Conservation (phyloP, 2,329 filamentous ascomycete genomes). For the Fusarium xyrophilum region DNA sequence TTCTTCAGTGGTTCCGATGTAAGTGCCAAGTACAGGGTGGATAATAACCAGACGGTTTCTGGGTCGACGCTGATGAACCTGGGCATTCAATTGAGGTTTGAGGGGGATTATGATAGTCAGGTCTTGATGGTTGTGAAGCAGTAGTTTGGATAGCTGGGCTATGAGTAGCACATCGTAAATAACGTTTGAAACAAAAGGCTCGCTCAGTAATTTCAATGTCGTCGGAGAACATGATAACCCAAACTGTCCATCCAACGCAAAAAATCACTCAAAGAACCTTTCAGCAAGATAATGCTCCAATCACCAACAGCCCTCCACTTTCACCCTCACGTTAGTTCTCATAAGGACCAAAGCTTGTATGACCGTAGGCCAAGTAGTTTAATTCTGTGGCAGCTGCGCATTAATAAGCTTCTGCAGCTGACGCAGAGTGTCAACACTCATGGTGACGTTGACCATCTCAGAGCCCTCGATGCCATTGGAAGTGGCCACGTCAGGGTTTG, state of each 20-base stretch:
- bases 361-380: not conserved
- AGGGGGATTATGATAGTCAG: conserved; percentile 63
- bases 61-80: conserved; percentile 69
- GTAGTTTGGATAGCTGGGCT: not conserved
- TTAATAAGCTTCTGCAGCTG: conserved; percentile 40
- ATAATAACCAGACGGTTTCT: conserved; percentile 60
- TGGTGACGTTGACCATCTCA: conserved; percentile 40
- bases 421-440: conserved; percentile 42
- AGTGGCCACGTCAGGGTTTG: conserved; percentile 50
- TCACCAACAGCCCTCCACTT: not conserved
- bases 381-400: conserved; percentile 16
- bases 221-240: accelerated
- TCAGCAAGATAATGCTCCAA: accelerated
- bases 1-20: conserved; percentile 70
- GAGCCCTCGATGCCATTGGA: conserved; percentile 43
- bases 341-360: too few species aligned
- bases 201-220: too few species aligned
- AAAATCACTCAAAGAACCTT: accelerated
- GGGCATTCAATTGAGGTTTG: conserved; percentile 61
- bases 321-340: too few species aligned
- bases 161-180: not conserved
- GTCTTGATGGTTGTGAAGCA: conserved; percentile 61
- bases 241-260: accelerated
- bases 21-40: conserved; percentile 59
- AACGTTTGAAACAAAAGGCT: not conserved